These are phyloP conservation scores for Triticum dicoccoides DNA, from an alignment of 176 grass and related monocot genomes.

Conservation along the genomic window DNA sequence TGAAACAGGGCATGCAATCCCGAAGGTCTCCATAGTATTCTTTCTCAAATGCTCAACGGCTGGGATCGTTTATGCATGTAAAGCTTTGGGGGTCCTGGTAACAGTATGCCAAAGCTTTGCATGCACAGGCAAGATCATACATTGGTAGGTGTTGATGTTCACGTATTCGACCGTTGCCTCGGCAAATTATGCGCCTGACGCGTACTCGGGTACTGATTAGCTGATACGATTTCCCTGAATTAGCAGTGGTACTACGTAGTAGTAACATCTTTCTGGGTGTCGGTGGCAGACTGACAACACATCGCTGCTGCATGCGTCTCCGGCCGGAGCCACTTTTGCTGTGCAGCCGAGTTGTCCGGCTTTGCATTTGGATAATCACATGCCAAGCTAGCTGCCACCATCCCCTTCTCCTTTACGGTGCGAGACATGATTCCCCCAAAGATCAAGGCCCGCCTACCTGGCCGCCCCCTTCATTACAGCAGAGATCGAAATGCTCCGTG, in stretches of 20 bases:
- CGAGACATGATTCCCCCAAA: slow-evolving; percentile 36
- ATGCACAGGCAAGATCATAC: slow-evolving; percentile 1
- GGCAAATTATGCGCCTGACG: neutral
- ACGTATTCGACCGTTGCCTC: neutral
- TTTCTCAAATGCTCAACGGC: neutral
- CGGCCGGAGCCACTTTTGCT: slow-evolving; percentile 49
- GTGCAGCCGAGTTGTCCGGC: slow-evolving; percentile 60
- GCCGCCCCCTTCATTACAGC: slow-evolving; percentile 42
- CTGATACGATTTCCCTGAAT: slow-evolving; percentile 18
- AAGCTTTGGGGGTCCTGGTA: neutral
- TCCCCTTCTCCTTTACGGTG: slow-evolving; percentile 42
- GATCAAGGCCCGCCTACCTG: slow-evolving; percentile 53
- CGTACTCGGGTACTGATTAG: neutral
- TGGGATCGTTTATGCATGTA: neutral
- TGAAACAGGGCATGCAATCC: neutral
- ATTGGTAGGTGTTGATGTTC: neutral
- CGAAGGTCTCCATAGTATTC: neutral
- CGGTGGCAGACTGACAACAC: slow-evolving; percentile 45
- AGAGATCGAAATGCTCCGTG: slow-evolving; percentile 37
- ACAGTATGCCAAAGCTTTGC: neutral
- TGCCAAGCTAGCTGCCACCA: slow-evolving; percentile 60
- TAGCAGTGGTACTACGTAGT: neutral
- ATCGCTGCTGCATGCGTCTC: slow-evolving; percentile 27
- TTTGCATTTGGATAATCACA: slow-evolving; percentile 71
- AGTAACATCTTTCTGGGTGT: slow-evolving; percentile 23